Evolutionary conservation across 441 rosid species (phyloP).

Genomic region (Gossypium lobatum): DNA sequence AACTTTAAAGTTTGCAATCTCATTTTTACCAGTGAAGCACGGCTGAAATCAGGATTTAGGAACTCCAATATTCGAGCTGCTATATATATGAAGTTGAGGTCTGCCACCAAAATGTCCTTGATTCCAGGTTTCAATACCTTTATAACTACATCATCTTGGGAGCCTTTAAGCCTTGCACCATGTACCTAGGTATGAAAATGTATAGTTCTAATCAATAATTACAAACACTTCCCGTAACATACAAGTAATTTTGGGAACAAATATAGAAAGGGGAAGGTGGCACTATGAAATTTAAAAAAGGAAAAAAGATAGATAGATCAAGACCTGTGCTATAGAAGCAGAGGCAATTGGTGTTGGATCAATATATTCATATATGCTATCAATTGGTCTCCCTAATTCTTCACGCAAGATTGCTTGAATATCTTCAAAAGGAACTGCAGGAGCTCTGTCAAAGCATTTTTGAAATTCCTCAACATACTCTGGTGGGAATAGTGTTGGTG

Average conservation of each 20-base stretch:
- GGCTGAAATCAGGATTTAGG: slow-evolving; percentile 78
- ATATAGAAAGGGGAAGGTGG: neutral
- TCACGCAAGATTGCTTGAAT: slow-evolving; percentile 72
- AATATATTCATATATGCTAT: slow-evolving; percentile 74
- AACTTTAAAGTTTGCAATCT: slow-evolving; percentile 10
- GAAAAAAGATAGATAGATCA: slow-evolving; percentile 9
- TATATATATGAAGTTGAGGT: slow-evolving; percentile 80
- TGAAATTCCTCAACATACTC: slow-evolving; percentile 90
- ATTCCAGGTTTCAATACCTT: slow-evolving; percentile 97
- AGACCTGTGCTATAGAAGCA: slow-evolving; percentile 94
- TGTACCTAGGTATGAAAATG: slow-evolving; percentile 59
- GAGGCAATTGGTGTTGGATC: slow-evolving; percentile 92
- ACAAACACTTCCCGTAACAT: neutral
- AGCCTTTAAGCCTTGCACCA: slow-evolving; percentile 81
- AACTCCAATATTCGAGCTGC: slow-evolving; percentile 93
- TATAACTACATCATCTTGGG: slow-evolving; percentile 88
- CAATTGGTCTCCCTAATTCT: slow-evolving; percentile 86
- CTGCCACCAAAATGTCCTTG: slow-evolving; percentile 86
- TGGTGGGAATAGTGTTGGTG: slow-evolving; percentile 87
- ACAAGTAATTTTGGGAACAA: neutral
- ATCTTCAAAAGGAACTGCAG: slow-evolving; percentile 69
- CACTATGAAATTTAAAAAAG: neutral
- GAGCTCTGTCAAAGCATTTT: slow-evolving; percentile 89
- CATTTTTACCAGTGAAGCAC: slow-evolving; percentile 77
- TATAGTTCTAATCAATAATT: slow-evolving; percentile 8